Conservation (phyloP, 768 basidiomycete genomes). For the Trichaptum fuscoviolaceum region DNA sequence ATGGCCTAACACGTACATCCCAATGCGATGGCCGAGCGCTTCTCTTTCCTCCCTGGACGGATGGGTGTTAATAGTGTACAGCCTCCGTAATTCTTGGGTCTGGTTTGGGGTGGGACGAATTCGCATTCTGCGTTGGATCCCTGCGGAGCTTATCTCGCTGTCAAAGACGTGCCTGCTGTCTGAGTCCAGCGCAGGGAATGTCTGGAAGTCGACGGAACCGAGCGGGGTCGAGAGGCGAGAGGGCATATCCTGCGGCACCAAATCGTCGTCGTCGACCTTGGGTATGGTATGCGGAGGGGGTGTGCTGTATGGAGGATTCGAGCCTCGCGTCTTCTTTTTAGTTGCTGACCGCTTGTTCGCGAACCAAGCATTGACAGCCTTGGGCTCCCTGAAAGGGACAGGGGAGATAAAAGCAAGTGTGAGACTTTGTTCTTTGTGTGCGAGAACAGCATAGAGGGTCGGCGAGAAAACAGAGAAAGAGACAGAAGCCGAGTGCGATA, state of each 20-base stretch:
- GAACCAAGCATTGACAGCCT: slow-evolving; percentile 84
- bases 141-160: slow-evolving; percentile 20
- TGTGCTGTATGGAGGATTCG: slow-evolving; percentile 2
- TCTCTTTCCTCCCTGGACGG: slow-evolving; percentile 65
- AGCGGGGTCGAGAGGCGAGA: slow-evolving; percentile 30
- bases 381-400: slow-evolving; percentile 56
- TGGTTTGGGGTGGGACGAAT: slow-evolving; percentile 60
- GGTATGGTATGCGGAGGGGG: slow-evolving; percentile 33
- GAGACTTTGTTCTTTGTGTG: slow-evolving; percentile 6
- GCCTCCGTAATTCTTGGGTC: slow-evolving; percentile 60
- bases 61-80: slow-evolving; percentile 60
- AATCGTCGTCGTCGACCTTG: slow-evolving; percentile 40
- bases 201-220: slow-evolving; percentile 26
- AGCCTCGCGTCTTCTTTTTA: slow-evolving; percentile 50
- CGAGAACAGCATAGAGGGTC: not conserved
- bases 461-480: slow-evolving; percentile 6
- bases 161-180: slow-evolving; percentile 50
- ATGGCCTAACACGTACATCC: slow-evolving; percentile 52
- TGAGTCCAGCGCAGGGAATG: slow-evolving; percentile 42
- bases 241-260: slow-evolving; percentile 27
- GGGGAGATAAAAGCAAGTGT: slow-evolving; percentile 14
- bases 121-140: slow-evolving; percentile 57
- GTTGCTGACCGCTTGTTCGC: slow-evolving; percentile 82
- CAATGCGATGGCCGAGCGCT: slow-evolving; percentile 59
- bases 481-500: slow-evolving; percentile 7